Evolutionary conservation across 1,139 yeast species (phyloP), one percentile per base, ranked within the genome.

Genomic region (Spencermartinsiella ligniputridi): DNA sequence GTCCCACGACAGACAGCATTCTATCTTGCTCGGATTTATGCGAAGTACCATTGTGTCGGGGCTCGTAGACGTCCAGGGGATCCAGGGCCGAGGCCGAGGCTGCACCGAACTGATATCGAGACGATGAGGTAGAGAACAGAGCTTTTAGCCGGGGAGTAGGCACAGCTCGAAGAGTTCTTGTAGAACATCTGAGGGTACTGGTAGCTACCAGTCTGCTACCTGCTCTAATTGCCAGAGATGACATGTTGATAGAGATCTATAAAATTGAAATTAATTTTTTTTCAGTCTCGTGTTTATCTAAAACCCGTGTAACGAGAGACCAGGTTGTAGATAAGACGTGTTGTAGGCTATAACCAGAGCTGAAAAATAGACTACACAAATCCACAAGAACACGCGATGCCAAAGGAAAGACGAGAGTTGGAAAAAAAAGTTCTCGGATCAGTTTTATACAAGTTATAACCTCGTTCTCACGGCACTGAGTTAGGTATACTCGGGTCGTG

Each of bases 21-120:
- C 66, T 62, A 15, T 68, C 61, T 21, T 84, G 84, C 51, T 86
- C 79, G 1, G 58, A 62, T 0, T 86, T 79, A 16, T 78, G 73
- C n/a, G 54, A 48, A 17, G 97, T 94, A 13, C 98, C 98, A 51
- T 89, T 72, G 68, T 92, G 98, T 59, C 97, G 85, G 62, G 94
- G 78, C 41, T 87, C 78, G 65, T 90, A 92, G 2, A 94, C 83
- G 62, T 92, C 98, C 47, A 87, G 69, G 11, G 75, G 73, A 15
- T 46, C 51, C 48, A 53, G 35, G 15, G 55, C 51, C 21, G 40
- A 37, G 19, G 20, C 19, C 21, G 40, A 24, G 32, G 8, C 15
- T n/a, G 32, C 8, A 9, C 32, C 32, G 32, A 27, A 27, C 15
- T 27, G 32, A n/a, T n/a, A 8, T 27, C 15, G 8, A 9, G 32